Evolutionary conservation across 768 basidiomycete species (phyloP).

Genomic region (Tylopilus subfusipes): DNA sequence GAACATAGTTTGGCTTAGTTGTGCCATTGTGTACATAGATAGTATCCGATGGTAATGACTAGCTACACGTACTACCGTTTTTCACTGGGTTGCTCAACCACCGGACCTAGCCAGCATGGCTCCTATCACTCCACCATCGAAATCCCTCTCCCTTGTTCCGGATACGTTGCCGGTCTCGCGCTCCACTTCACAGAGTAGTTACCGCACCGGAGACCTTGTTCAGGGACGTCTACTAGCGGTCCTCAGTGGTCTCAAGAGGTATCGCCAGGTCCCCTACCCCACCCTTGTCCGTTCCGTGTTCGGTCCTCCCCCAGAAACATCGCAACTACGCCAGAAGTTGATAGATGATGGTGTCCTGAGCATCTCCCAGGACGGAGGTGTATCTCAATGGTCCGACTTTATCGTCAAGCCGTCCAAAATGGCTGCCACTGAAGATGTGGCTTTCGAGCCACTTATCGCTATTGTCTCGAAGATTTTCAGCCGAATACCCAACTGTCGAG

Average conservation of each 20-base stretch:
- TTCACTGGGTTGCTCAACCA: too few species aligned
- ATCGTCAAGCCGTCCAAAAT: not conserved
- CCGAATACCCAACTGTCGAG: not conserved
- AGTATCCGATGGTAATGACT: too few species aligned
- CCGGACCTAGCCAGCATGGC: too few species aligned
- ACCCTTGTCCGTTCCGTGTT: not conserved
- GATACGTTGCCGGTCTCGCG: too few species aligned
- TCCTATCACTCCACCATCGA: too few species aligned
- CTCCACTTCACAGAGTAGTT: not conserved
- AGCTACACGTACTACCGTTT: too few species aligned
- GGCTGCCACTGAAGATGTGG: fast-evolving
- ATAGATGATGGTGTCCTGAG: not conserved
- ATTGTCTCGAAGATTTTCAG: not conserved
- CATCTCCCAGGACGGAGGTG: not conserved
- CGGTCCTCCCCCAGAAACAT: not conserved
- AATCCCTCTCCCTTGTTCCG: too few species aligned
- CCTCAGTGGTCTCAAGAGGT: not conserved
- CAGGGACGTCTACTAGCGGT: not conserved
- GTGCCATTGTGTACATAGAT: too few species aligned
- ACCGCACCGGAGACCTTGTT: not conserved
- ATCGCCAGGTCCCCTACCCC: not conserved
- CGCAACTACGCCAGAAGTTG: not conserved
- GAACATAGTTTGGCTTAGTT: too few species aligned
- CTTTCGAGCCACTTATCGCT: not conserved
- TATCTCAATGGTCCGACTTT: not conserved